Evolutionary conservation across 768 basidiomycete genomes (phyloP), one percentile per base, ranked within the genome.

Genomic region (Mycena albidolilacea): DNA sequence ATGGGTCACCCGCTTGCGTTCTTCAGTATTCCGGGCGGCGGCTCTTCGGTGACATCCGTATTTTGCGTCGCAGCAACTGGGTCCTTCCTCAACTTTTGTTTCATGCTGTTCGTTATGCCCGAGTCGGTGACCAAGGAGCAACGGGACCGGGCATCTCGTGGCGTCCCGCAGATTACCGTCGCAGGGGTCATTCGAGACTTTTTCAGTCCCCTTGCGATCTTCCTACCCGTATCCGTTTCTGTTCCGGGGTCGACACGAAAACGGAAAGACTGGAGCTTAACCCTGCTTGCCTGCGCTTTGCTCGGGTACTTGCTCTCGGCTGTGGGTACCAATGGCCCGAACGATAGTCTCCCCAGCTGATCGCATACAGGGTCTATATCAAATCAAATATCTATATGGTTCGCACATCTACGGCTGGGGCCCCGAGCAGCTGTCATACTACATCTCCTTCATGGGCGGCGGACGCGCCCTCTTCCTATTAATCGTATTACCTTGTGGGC

Each of bases 381-480:
- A 93, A 79, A 84, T 95, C 80, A 96, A 95, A 78, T 95, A 95
- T 80, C 83, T 95, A 37, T 96, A 95, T 78, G 94, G 92, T 3
- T 89, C 85, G 64, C 92, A 94, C 77, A 81, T 89, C 10, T 95
- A 93, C 75, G 84, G 84, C 61, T 95, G 94, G 94, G 87, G 85
- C 54, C 89, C 91, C 19, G 91, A 91, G 76, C 87, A 92, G 80
- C 81, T 95, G 75, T 90, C 93, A 71, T 93, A 93, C 79, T 95
- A 93, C 75, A 92, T 95, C 61, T 92, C 92, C 1, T 88, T 89
- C 76, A 85, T 92, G 79, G 90, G 92, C 19, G 88, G 84, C 46
- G 79, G 87, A 19, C 88, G 93, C 6, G 93, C 92, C 6, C 66
- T 90, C 19, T 86, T 90, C 74, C 81, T 95, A 2, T 82, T 96